These are phyloP conservation scores for Aureoboletus auriporus DNA, from an alignment of 768 basidiomycete species.

Conservation along the genomic window DNA sequence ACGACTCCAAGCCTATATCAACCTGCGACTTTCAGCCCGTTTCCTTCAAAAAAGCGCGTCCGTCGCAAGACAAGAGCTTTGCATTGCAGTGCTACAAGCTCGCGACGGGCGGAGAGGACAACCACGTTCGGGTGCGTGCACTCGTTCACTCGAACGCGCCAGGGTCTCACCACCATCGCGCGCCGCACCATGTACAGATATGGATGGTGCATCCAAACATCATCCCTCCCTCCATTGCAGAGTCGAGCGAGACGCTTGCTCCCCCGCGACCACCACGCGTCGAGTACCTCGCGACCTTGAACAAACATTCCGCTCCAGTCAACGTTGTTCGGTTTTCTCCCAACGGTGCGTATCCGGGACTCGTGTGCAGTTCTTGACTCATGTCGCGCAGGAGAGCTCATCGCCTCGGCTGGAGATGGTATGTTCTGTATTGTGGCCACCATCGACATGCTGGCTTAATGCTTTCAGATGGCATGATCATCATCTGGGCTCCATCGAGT, in stretches of 20 bases:
- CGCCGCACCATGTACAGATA: constrained; percentile 43
- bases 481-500: constrained; percentile 87
- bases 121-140: constrained; percentile 85
- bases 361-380: background rate
- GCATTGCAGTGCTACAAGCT: constrained; percentile 79
- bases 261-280: constrained; percentile 71
- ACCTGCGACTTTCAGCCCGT: constrained; percentile 94
- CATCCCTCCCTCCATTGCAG: constrained; percentile 55
- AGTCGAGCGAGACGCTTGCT: constrained; percentile 28
- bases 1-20: constrained; percentile 93
- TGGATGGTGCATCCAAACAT: constrained; percentile 97
- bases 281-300: constrained; percentile 93
- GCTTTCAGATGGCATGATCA: constrained; percentile 86
- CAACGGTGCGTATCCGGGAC: constrained; percentile 57
- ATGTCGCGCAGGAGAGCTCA: constrained; percentile 62
- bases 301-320: constrained; percentile 89
- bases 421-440: constrained; percentile 25
- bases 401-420: constrained; percentile 99
- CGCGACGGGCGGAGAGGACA: constrained; percentile 95
- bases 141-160: constrained; percentile 8
- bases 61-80: constrained; percentile 51
- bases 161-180: constrained; percentile 4
- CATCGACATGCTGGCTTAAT: background rate
- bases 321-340: constrained; percentile 97
- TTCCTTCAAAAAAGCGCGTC: constrained; percentile 77